Percentiles rank a stretch among this genome's conserved stretches.
These are phyloP conservation scores for Fusarium stilboides DNA, from an alignment of 2,329 filamentous ascomycete species.

Conservation along the genomic window DNA sequence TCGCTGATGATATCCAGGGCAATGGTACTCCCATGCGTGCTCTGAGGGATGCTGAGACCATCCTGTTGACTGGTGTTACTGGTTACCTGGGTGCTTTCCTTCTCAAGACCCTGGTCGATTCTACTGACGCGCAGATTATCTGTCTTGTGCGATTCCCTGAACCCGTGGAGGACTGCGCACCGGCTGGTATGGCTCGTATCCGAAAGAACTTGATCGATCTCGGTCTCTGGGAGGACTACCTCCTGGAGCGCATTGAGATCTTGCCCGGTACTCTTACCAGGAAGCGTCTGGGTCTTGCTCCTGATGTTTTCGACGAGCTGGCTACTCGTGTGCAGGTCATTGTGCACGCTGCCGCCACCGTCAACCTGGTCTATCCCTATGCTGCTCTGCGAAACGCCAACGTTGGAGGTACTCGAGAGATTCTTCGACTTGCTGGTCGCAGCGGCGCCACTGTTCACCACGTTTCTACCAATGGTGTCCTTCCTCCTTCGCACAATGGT, in stretches of 20 bases:
- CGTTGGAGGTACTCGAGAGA: slow-evolving; percentile 83
- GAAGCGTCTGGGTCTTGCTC: slow-evolving; percentile 77
- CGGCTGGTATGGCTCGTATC: slow-evolving; percentile 79
- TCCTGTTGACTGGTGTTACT: slow-evolving; percentile 82
- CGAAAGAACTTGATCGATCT: slow-evolving; percentile 84
- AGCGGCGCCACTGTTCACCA: slow-evolving; percentile 82
- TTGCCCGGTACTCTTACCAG: slow-evolving; percentile 80
- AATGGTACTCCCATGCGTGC: slow-evolving; percentile 67
- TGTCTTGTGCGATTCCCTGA: slow-evolving; percentile 82
- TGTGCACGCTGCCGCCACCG: slow-evolving; percentile 82
- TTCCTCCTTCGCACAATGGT: slow-evolving; percentile 78
- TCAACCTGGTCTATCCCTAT: slow-evolving; percentile 87
- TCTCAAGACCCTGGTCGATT: slow-evolving; percentile 77
- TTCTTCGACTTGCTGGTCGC: slow-evolving; percentile 78
- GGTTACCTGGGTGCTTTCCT: slow-evolving; percentile 84
- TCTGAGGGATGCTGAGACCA: slow-evolving; percentile 75
- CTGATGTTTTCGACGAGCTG: slow-evolving; percentile 75
- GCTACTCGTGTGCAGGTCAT: slow-evolving; percentile 79
- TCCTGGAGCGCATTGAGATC: slow-evolving; percentile 84
- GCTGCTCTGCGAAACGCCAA: slow-evolving; percentile 82
- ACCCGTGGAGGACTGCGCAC: slow-evolving; percentile 73
- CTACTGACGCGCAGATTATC: slow-evolving; percentile 77
- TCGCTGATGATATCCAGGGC: slow-evolving; percentile 79
- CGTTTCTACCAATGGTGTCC: slow-evolving; percentile 84
- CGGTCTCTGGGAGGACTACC: slow-evolving; percentile 82